Percentiles rank a stretch among this genome's conserved stretches.
phyloP scores from a whole-genome alignment of 257 asterid species.

The Rehmannia glutinosa region DNA sequence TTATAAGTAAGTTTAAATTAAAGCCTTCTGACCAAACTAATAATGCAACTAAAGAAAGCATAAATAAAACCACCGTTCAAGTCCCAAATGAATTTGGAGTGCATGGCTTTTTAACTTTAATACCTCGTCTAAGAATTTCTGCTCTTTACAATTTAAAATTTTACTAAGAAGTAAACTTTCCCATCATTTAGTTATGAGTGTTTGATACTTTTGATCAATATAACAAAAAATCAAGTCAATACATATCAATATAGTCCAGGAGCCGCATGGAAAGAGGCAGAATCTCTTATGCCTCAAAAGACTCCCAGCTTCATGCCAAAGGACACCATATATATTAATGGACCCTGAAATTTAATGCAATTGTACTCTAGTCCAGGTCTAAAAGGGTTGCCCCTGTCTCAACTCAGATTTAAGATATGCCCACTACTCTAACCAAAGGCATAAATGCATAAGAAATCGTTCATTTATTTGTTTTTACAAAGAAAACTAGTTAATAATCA shows the following conservation, averaged over 20 bases:
- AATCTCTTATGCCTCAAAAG: not conserved
- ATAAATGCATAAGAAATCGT: not conserved
- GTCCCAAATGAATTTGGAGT: not conserved
- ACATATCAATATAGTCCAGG: not conserved
- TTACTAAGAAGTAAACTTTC: not conserved
- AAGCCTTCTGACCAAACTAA: not conserved
- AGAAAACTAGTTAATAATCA: not conserved
- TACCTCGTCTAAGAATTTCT: not conserved
- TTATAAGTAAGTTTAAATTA: constrained; percentile 17
- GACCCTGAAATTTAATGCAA: not conserved
- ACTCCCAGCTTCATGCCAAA: not conserved
- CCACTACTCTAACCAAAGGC: not conserved
- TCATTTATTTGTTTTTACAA: not conserved
- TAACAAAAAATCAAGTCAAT: not conserved
- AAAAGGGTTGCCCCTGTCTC: too few species aligned
- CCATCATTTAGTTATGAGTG: not conserved
- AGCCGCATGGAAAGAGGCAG: not conserved
- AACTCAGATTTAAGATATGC: not conserved
- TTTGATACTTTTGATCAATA: not conserved
- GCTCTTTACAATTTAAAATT: not conserved
- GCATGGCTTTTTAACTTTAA: not conserved
- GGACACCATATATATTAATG: not conserved
- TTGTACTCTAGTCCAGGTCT: too few species aligned
- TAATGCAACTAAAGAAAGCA: constrained; percentile 1
- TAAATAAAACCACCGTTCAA: not conserved